Conservation (phyloP, 2,329 filamentous ascomycete species). For the Colletotrichum limetticola region DNA sequence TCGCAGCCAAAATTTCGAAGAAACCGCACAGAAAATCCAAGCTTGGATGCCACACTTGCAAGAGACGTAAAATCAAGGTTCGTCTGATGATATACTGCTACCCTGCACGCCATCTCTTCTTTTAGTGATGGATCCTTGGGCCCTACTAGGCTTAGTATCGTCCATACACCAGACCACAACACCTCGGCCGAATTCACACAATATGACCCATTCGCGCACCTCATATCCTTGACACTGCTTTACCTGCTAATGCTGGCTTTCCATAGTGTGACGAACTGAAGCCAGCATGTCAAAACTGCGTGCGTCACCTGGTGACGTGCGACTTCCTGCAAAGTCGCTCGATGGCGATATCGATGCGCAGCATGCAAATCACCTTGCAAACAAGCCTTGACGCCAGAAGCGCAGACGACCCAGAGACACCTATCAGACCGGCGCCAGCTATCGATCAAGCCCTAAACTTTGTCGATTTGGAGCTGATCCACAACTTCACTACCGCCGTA, state of each 20-base stretch:
- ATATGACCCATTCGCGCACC: neutral
- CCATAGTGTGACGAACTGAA: conserved; percentile 41
- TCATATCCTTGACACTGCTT: neutral
- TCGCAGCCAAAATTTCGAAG: conserved; percentile 44
- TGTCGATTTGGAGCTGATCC: conserved; percentile 61
- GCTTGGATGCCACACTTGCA: conserved; percentile 64
- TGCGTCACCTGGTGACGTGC: conserved; percentile 40
- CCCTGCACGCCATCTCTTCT: neutral
- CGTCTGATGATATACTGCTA: neutral
- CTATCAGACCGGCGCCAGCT: neutral
- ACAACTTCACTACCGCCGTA: conserved; percentile 63
- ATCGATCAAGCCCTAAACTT: conserved; percentile 47
- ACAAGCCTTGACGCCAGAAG: neutral
- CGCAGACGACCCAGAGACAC: neutral
- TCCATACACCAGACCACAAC: neutral
- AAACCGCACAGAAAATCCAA: conserved; percentile 66
- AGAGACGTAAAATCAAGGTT: conserved; percentile 62
- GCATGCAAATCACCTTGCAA: conserved; percentile 9
- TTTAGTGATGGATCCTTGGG: too few relatives aligned
- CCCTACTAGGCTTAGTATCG: too few relatives aligned
- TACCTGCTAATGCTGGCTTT: neutral
- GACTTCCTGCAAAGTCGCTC: conserved; percentile 37
- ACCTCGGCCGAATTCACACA: neutral
- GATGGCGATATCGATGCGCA: neutral
- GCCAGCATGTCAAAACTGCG: conserved; percentile 41